Evolutionary conservation across 2,329 filamentous ascomycete genomes (phyloP), one percentile per base, ranked within the genome.

Genomic region (Zalaria sp.): DNA sequence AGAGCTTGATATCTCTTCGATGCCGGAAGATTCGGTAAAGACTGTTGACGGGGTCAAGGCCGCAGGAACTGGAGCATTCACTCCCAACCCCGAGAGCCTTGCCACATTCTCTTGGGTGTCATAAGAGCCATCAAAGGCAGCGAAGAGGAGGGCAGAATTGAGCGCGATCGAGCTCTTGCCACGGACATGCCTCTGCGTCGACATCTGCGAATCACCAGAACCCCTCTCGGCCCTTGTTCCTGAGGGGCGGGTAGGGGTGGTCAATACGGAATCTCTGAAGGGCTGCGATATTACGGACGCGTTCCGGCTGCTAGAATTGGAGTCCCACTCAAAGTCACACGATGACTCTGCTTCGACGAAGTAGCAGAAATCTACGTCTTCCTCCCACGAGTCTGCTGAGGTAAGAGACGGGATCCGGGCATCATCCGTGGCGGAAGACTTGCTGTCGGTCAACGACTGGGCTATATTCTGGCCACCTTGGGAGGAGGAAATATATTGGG

Each of bases 331-430:
- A 43, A 75, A 76, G 46, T 79, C 66, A 47, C 71, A 77, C 40
- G 72, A 70, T 2, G 74, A 73, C 54, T 78, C 75, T 4, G 73
- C 68, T 26, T 71, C 72, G 51, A 75, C 69, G 46, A 77, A 70
- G 49, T 78, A 78, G 50, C 72, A 75, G 50, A 72, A 77, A 48
- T 78, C 74, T 43, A 79, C 72, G 45, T 76, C 73, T 34, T 75
- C 73, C 50, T 79, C 74, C 75, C 75, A 79, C 1, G 68, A 70
- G 9, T 57, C 57, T 38, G 67, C 64, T 27, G 61, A 48, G n/a
- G 43, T 42, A 26, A 48, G 31, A 28, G 43, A 46, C 18, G 46
- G 46, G 8, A 46, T 38, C 8, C 40, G 46, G 25, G 38, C 42
- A 34, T 48, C 43, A 29, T 43, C 43, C n/a, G 34, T 41, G 27